Conservation (phyloP, 805 yeast genomes). For the Candida easanensis region DNA sequence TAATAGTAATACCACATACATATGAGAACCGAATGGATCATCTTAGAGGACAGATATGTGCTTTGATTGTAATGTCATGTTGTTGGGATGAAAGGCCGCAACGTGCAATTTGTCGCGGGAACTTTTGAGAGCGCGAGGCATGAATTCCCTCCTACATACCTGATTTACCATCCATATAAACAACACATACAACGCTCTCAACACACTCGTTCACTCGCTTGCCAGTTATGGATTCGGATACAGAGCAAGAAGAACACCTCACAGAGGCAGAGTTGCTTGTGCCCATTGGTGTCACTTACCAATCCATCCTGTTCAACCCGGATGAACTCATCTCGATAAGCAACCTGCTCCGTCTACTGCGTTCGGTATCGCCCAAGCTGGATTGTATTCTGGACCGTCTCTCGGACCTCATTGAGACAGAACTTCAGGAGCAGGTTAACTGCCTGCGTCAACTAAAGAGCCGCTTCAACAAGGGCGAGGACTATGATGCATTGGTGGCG, state of each 20-base stretch:
- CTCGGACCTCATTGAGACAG: neutral
- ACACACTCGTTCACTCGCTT: neutral
- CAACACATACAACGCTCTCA: neutral
- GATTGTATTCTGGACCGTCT: neutral
- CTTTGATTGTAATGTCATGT: neutral
- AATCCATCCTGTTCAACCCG: conserved; percentile 3
- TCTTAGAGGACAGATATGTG: conserved; percentile 25
- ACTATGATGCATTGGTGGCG: neutral
- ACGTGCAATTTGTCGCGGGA: too few relatives aligned
- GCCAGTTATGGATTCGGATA: neutral
- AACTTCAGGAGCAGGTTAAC: too few relatives aligned
- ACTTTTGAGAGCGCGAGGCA: too few relatives aligned
- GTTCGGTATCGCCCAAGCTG: conserved; percentile 5
- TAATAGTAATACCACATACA: conserved; percentile 35
- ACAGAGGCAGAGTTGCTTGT: conserved; percentile 1
- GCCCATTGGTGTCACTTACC: conserved; percentile 7
- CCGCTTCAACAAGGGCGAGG: too few relatives aligned
- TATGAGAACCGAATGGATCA: conserved; percentile 86
- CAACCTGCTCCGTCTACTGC: conserved; percentile 2
- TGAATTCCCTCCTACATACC: too few relatives aligned
- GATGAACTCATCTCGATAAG: conserved; percentile 4
- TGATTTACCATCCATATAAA: too few relatives aligned
- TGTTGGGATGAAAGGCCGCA: neutral
- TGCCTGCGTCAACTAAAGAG: too few relatives aligned
- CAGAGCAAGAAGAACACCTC: neutral